These are phyloP conservation scores for Cydonia oblonga DNA, from an alignment of 331 rosid genomes.

Conservation along the genomic window DNA sequence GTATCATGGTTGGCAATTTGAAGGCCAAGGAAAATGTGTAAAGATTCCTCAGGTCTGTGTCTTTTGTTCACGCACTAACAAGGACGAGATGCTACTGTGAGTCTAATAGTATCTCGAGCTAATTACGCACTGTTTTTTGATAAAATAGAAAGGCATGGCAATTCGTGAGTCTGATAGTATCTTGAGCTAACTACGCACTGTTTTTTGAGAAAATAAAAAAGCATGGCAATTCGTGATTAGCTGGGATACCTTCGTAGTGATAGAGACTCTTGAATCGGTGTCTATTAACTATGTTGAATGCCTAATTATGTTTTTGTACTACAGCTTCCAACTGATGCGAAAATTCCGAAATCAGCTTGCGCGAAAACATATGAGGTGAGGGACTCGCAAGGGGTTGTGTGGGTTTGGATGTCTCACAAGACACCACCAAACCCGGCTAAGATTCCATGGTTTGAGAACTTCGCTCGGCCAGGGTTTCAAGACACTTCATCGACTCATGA, in stretches of 20 bases:
- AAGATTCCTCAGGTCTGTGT: constrained; percentile 86
- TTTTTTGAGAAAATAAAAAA: too few species aligned
- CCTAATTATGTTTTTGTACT: neutral
- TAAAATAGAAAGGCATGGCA: too few species aligned
- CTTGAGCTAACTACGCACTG: too few species aligned
- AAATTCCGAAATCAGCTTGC: constrained; percentile 80
- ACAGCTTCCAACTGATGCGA: constrained; percentile 90
- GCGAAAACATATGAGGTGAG: constrained; percentile 59
- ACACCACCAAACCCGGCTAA: constrained; percentile 53
- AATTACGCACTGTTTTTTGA: too few species aligned
- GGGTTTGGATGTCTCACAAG: constrained; percentile 93
- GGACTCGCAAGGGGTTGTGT: constrained; percentile 86
- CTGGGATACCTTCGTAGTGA: neutral
- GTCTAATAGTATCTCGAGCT: neutral
- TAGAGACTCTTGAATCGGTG: neutral
- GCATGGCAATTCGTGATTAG: neutral
- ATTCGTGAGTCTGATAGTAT: too few species aligned
- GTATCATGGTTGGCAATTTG: constrained; percentile 96
- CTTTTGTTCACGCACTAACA: too few species aligned
- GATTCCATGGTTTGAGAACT: constrained; percentile 86
- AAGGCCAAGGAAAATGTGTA: constrained; percentile 83
- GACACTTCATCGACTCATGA: constrained; percentile 75
- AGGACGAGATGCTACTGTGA: neutral
- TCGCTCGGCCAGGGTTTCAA: constrained; percentile 72
- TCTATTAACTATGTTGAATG: neutral